Evolutionary conservation across 345 rosid genomes (phyloP).

Genomic region (Gossypium anomalum): DNA sequence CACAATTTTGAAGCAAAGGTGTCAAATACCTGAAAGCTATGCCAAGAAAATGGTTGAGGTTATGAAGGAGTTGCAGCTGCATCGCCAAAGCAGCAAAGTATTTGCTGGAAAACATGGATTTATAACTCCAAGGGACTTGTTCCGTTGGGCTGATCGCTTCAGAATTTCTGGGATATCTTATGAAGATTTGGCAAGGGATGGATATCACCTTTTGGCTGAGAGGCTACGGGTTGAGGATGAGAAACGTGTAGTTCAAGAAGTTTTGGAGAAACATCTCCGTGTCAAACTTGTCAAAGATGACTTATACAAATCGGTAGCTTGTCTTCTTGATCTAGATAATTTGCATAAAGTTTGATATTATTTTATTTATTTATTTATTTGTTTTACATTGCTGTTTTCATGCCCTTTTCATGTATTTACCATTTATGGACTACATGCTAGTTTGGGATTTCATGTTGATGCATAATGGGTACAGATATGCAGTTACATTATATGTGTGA

Average conservation of each 20-base stretch:
- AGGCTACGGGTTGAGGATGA: conserved; percentile 85
- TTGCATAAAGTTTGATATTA: neutral
- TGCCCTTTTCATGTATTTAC: neutral
- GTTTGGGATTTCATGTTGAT: conserved; percentile 8
- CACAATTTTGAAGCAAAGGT: conserved; percentile 57
- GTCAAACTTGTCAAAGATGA: conserved; percentile 54
- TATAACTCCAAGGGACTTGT: conserved; percentile 92
- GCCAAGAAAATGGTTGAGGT: conserved; percentile 82
- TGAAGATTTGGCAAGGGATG: conserved; percentile 87
- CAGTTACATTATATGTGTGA: neutral
- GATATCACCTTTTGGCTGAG: conserved; percentile 89
- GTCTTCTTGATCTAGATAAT: neutral
- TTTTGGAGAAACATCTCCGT: conserved; percentile 64
- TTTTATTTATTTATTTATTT: neutral
- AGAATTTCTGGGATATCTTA: conserved; percentile 55
- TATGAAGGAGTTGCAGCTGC: conserved; percentile 90
- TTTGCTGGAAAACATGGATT: conserved; percentile 99
- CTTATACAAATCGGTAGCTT: conserved; percentile 60
- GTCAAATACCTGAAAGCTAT: conserved; percentile 69
- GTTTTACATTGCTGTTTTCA: neutral
- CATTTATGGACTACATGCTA: neutral
- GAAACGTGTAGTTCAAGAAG: conserved; percentile 69
- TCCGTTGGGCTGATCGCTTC: conserved; percentile 94
- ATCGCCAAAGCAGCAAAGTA: conserved; percentile 83
- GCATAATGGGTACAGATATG: neutral